Conservation (phyloP, 1,139 yeast genomes). For the Yamadazyma dendronema region DNA sequence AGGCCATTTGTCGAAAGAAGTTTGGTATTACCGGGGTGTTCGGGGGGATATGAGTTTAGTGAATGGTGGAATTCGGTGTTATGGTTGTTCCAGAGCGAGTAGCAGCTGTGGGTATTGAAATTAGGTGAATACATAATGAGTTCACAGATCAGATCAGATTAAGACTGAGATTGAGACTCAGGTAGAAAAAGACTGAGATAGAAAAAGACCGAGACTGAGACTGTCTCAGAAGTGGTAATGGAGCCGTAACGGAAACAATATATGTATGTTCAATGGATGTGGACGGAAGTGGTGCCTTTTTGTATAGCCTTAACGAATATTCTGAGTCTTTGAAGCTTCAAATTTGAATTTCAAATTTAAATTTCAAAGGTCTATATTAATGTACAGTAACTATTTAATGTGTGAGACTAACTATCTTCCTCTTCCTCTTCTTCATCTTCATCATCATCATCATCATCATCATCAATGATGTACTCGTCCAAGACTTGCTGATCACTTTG, state of each 20-base stretch:
- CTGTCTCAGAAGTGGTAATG: not conserved
- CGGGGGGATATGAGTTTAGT: conserved; percentile 51
- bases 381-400: too few relatives aligned
- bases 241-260: too few relatives aligned
- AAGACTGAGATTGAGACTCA: conserved; percentile 1
- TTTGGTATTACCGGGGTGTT: conserved; percentile 50
- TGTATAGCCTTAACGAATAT: too few relatives aligned
- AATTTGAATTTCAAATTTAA: too few relatives aligned
- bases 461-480: conserved; percentile 46
- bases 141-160: not conserved
- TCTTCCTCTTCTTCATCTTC: too few relatives aligned
- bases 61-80: conserved; percentile 45
- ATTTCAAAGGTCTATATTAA: too few relatives aligned
- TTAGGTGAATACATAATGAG: conserved; percentile 16
- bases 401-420: too few relatives aligned
- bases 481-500: conserved; percentile 34
- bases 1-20: conserved; percentile 24
- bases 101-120: conserved; percentile 13
- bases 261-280: too few relatives aligned
- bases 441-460: conserved; percentile 9
- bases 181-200: not conserved
- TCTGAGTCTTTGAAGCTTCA: too few relatives aligned
- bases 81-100: conserved; percentile 15
- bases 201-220: not conserved
- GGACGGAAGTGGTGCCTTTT: too few relatives aligned